These are phyloP conservation scores for Venturiaceae sp. DNA, from an alignment of 2,329 filamentous ascomycete species.

Conservation along the genomic window DNA sequence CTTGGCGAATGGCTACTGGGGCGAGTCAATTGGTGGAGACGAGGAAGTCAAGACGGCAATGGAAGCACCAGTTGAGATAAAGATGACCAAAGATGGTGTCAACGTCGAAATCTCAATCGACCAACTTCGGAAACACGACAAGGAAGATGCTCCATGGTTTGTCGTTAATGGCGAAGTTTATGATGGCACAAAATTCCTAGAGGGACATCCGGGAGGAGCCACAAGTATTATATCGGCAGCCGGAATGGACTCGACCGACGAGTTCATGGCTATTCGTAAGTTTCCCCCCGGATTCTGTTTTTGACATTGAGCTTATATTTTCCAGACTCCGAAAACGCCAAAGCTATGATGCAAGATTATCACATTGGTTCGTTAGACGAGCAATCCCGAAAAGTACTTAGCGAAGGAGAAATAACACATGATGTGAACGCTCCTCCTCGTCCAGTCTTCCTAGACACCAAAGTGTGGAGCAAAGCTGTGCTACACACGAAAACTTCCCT, in stretches of 20 bases:
- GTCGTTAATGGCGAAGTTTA: constrained; percentile 83
- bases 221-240: constrained; percentile 75
- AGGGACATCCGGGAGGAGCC: constrained; percentile 77
- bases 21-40: constrained; percentile 54
- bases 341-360: constrained; percentile 77
- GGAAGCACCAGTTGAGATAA: constrained; percentile 52
- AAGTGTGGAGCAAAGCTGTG: constrained; percentile 62
- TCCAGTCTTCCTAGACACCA: constrained; percentile 59
- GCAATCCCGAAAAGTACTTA: constrained; percentile 45
- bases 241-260: constrained; percentile 74
- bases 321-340: constrained; percentile 81
- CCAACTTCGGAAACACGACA: constrained; percentile 61
- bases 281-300: constrained; percentile 13
- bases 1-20: constrained; percentile 75
- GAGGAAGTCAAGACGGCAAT: constrained; percentile 20
- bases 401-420: constrained; percentile 31
- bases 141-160: constrained; percentile 67
- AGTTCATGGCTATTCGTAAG: constrained; percentile 87
- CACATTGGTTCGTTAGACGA: constrained; percentile 72
- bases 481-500: constrained; percentile 59
- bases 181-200: constrained; percentile 70
- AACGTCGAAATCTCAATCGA: constrained; percentile 56
- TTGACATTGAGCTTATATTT: constrained; percentile 15
- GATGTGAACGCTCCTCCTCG: constrained; percentile 35
- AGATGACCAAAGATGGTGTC: constrained; percentile 64